Evolutionary conservation across 2,329 filamentous ascomycete species (phyloP).

Genomic region (Botrytis galanthina): DNA sequence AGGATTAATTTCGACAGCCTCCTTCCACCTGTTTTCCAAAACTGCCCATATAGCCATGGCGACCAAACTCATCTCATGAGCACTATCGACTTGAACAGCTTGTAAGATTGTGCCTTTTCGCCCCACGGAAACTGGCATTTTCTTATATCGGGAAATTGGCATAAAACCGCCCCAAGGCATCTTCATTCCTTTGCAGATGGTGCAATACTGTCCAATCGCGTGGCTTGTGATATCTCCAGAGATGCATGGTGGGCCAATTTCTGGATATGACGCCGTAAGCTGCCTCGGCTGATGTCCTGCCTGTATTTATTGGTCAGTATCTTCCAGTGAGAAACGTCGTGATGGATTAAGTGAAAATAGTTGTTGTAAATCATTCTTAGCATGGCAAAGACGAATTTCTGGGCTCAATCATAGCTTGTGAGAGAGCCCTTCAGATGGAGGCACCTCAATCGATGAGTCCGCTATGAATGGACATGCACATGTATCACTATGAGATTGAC

Average conservation of each 20-base stretch:
- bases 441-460: background rate
- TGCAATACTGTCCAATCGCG: background rate
- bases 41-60: slow-evolving; percentile 9
- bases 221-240: background rate
- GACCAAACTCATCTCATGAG: background rate
- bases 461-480: too few species aligned
- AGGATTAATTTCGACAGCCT: background rate
- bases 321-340: background rate
- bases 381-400: background rate
- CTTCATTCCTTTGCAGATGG: background rate
- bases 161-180: slow-evolving; percentile 1
- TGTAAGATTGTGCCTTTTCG: background rate
- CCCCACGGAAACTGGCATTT: background rate
- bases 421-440: background rate
- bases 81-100: background rate
- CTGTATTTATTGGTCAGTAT: background rate
- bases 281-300: slow-evolving; percentile 8
- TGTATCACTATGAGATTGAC: background rate
- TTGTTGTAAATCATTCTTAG: background rate
- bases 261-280: background rate
- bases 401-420: background rate
- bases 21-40: background rate
- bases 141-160: background rate
- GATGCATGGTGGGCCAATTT: background rate
- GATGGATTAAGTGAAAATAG: background rate